Base-by-base conservation (phyloP, 768 basidiomycete genomes). In the Albatrellus ellisii region DNA sequence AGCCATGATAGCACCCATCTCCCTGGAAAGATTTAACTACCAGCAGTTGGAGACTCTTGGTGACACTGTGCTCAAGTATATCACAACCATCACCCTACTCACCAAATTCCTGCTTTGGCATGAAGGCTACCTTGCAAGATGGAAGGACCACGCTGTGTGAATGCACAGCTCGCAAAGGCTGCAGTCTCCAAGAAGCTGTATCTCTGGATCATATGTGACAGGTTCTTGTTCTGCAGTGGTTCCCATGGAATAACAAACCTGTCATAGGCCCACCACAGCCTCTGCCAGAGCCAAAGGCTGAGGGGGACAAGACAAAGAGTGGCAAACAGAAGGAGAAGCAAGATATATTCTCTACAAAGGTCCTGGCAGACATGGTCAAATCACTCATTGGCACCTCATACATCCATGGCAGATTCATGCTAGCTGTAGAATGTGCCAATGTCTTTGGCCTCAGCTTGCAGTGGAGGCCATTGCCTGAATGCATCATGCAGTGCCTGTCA, bases 351-450 rank as follows among this genome's bases (percentile, higher is more conserved):
- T 87, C 83, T 2, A 85, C 81, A 2, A 92, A 92, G 66, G 74
- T 85, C 45, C 65, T 91, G 26, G 85, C 85, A 1, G 89, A 92
- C 47, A 79, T 89, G 4, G 69, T 89, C 4, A 89, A 94, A 59
- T 73, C 86, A 2, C 60, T 87, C 10, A 79, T 90, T 18, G 89
- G 88, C 1, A 85, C 85, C 5, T 70, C 80, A 0, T 83, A 78
- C 56, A 56, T 81, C 4, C 70, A 79, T 45, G 81, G 82, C 0
- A 69, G 76, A 7, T 73, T 80, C 39, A 63, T 71, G 36, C 59
- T 78, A 1, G 78, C 72, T 0, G 68, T 75, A 39, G 70, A 77
- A 47, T 78, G 73, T 52, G 62, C 60, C 36, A 65, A 68, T 42
- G 62, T 73, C 36, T 85, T 85, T 47, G 77, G 75, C 2, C 52